phyloP scores from a whole-genome alignment of 305 asterid species.

The Nicotiana rustica region DNA sequence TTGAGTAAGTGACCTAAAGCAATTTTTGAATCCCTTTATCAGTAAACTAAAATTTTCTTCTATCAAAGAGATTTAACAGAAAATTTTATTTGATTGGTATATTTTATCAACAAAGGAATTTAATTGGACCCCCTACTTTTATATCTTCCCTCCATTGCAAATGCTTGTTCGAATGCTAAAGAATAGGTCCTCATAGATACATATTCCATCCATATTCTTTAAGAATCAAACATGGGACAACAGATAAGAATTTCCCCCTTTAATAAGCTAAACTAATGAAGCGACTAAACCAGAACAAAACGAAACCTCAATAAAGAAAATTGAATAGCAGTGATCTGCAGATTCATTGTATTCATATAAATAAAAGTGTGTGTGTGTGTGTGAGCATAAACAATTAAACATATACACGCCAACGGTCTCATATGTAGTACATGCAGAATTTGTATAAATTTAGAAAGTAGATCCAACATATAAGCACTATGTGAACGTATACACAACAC shows the following conservation, averaged over 20 bases:
- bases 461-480: neutral
- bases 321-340: neutral
- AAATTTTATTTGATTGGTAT: too few relatives aligned
- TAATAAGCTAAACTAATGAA: neutral
- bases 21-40: too few relatives aligned
- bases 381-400: too few relatives aligned
- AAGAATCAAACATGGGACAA: neutral
- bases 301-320: neutral
- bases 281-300: neutral
- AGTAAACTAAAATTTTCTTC: too few relatives aligned
- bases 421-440: neutral
- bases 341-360: neutral
- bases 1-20: too few relatives aligned
- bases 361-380: too few relatives aligned
- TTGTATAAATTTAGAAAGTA: neutral
- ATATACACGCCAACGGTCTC: neutral
- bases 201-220: neutral
- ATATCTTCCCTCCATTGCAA: too few relatives aligned
- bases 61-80: too few relatives aligned
- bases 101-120: too few relatives aligned
- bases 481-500: neutral
- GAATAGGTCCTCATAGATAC: neutral
- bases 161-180: too few relatives aligned
- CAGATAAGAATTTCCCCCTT: neutral
- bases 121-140: too few relatives aligned